phyloP scores from a whole-genome alignment of 2,329 filamentous ascomycete genomes.

The Stenocarpella maydis region DNA sequence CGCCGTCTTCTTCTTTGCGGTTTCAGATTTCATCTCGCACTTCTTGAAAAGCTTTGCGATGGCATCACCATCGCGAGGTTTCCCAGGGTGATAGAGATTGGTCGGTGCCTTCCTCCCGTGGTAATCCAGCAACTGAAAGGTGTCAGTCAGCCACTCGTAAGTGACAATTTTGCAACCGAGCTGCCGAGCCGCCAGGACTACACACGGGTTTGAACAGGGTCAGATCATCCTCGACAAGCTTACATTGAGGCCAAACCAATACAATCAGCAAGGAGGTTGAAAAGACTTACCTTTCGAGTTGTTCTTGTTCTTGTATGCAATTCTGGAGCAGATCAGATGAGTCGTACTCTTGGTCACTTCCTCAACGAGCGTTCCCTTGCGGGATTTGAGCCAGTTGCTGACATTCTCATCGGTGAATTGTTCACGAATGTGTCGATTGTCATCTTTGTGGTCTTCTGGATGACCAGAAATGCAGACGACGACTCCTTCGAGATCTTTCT shows the following conservation, averaged over 20 bases:
- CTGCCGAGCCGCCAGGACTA: conserved; percentile 50
- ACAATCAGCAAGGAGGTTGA: no score
- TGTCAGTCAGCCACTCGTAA: conserved; percentile 63
- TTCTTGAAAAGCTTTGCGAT: conserved; percentile 9
- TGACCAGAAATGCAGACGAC: conserved; percentile 67
- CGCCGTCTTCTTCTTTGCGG: background rate
- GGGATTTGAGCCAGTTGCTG: conserved; percentile 68
- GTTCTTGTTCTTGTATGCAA: conserved; percentile 62
- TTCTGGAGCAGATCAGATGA: conserved; percentile 73
- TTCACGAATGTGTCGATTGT: conserved; percentile 36
- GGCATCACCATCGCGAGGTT: conserved; percentile 11
- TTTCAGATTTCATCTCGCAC: background rate
- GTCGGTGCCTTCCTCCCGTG: conserved; percentile 8
- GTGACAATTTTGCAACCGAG: conserved; percentile 53
- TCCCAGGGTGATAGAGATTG: conserved; percentile 27
- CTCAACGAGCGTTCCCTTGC: conserved; percentile 66
- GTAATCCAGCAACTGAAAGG: conserved; percentile 39
- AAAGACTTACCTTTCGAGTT: conserved; percentile 46
- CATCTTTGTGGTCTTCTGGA: conserved; percentile 50
- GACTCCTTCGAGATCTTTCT: conserved; percentile 61
- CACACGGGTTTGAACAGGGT: background rate
- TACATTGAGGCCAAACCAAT: no score
- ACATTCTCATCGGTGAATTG: conserved; percentile 63
- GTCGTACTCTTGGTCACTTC: conserved; percentile 67
- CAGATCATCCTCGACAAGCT: background rate